A percentile compares a stretch with the other conserved stretches of the same genome.
These are phyloP conservation scores for Aegilops bicornis DNA, from an alignment of 176 grass and related monocot genomes.

Conservation along the genomic window DNA sequence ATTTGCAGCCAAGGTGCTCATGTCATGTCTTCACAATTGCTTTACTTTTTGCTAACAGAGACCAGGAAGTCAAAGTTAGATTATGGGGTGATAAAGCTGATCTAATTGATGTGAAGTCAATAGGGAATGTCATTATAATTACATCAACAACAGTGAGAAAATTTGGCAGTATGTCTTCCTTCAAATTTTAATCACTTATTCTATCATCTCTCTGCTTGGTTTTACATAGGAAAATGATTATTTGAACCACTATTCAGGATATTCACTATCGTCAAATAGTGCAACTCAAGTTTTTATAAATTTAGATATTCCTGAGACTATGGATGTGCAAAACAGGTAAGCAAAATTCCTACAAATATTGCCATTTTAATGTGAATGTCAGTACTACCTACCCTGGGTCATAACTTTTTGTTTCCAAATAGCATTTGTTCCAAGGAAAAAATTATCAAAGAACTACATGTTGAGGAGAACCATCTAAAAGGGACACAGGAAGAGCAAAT, in stretches of 20 bases:
- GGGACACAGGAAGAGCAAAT: not conserved
- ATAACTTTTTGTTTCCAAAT: not conserved
- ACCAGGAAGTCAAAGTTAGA: not conserved
- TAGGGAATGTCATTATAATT: not conserved
- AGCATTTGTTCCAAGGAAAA: not conserved
- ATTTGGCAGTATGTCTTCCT: not conserved
- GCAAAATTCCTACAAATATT: not conserved
- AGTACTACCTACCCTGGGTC: not conserved
- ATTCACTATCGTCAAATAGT: slow-evolving; percentile 6
- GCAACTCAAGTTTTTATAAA: not conserved
- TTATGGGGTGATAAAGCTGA: not conserved
- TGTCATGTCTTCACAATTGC: not conserved
- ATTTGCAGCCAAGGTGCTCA: not conserved
- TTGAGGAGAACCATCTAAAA: no score
- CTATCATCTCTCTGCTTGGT: not conserved
- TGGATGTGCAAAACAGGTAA: not conserved
- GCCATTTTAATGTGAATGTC: not conserved
- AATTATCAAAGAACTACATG: not conserved
- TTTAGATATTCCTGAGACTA: not conserved
- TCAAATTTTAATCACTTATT: not conserved
- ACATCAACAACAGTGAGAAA: slow-evolving; percentile 14
- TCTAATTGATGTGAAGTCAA: not conserved
- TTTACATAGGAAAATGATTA: not conserved
- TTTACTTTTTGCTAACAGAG: not conserved
- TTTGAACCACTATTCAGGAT: not conserved